Evolutionary conservation across 768 basidiomycete genomes (phyloP), one percentile per base, ranked within the genome.

Genomic region (Candolleomyces aberdarensis): DNA sequence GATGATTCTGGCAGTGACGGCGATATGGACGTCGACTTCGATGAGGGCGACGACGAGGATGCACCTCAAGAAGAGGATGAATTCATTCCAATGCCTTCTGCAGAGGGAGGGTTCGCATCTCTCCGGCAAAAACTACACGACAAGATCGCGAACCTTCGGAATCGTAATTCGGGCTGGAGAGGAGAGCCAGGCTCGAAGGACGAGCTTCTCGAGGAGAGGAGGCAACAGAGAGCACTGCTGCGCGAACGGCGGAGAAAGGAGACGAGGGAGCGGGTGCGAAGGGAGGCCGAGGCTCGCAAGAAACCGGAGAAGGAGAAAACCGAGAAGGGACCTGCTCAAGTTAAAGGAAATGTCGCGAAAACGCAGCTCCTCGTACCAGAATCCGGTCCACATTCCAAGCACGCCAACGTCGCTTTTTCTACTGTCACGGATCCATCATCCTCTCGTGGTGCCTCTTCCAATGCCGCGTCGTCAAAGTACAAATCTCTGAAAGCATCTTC

Each of bases 221-320:
- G 94, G 62, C 74, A 75, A 65, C 87, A 92, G 67, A 79, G 94
- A 5, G 95, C 89, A 0, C 85, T 88, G 39, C 80, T 97, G 80
- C 81, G 95, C 20, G 96, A 98, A 73, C 83, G 86, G 60, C 77
- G 96, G 65, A 76, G 95, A 69, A 91, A 89, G 68, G 90, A 92
- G 77, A 92, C 91, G 8, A 89, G 82, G 70, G 94, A 95, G 74
- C 90, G 92, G 75, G 91, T 87, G 61, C 75, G 78, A 65, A 80
- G 78, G 15, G 87, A 90, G 70, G 79, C 85, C 62, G 91, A 89
- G 68, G 69, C 71, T 56, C 84, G 82, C 69, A 80, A 79, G 51
- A 76, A 73, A 63, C 76, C 83, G 70, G 77, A 77, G n/a, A 80
- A 82, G 71, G 76, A 76, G 6, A 82, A 80, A 64, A 41, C 29